Evolutionary conservation across 805 yeast genomes (phyloP).

Genomic region (Priceomyces melissophilus): DNA sequence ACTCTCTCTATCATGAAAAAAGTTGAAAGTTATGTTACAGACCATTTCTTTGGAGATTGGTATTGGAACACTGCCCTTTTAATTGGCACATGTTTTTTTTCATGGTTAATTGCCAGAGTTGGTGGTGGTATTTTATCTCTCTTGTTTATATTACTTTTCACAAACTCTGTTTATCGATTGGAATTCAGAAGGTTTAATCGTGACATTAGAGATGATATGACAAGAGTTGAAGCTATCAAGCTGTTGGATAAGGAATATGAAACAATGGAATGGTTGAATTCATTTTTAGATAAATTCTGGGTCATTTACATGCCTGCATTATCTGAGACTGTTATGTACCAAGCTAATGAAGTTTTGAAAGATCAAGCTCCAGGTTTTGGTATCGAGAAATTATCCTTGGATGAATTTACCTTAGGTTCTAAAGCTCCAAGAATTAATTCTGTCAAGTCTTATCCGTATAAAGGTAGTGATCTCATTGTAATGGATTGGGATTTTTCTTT

Average conservation of each 20-base stretch:
- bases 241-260: constrained; percentile 61
- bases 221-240: constrained; percentile 60
- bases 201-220: constrained; percentile 72
- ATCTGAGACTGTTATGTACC: constrained; percentile 67
- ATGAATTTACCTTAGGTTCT: constrained; percentile 76
- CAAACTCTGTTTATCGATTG: constrained; percentile 64
- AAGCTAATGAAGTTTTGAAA: constrained; percentile 63
- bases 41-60: constrained; percentile 68
- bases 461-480: constrained; percentile 64
- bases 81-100: constrained; percentile 67
- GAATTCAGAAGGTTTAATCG: constrained; percentile 76
- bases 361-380: constrained; percentile 82
- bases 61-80: constrained; percentile 65
- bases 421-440: constrained; percentile 75
- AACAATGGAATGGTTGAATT: constrained; percentile 79
- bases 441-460: constrained; percentile 68
- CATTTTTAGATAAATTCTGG: constrained; percentile 79
- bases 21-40: constrained; percentile 59
- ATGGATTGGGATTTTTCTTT: constrained; percentile 85
- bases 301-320: constrained; percentile 84
- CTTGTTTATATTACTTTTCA: constrained; percentile 53
- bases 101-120: constrained; percentile 62
- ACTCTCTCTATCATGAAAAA: constrained; percentile 25
- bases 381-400: constrained; percentile 67
- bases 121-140: constrained; percentile 67